A percentile compares a stretch with the other conserved stretches of the same genome.
These are phyloP conservation scores for Penicillium canescens DNA, from an alignment of 495 filamentous ascomycete genomes.

Conservation along the genomic window DNA sequence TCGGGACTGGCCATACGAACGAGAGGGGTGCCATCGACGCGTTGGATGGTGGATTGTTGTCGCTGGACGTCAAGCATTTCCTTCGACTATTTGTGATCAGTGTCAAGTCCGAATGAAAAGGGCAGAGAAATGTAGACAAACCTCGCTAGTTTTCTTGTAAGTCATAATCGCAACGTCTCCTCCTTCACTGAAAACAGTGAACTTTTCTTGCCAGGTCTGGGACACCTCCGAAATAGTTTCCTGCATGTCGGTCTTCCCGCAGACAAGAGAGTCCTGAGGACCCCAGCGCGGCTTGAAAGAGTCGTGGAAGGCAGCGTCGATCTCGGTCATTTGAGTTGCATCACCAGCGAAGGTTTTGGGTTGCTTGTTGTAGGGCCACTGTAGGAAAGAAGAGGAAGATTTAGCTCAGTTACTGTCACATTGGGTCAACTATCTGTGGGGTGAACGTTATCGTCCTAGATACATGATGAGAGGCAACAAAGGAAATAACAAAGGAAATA, in stretches of 20 bases:
- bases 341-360: conserved; percentile 63
- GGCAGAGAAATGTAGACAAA: conserved; percentile 15
- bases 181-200: conserved; percentile 40
- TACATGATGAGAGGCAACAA: conserved; percentile 20
- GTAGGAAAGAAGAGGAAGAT: conserved; percentile 44
- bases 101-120: background rate
- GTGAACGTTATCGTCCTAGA: conserved; percentile 15
- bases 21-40: conserved; percentile 40
- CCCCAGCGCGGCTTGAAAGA: conserved; percentile 80
- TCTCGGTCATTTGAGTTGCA: conserved; percentile 54
- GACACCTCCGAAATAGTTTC: conserved; percentile 21
- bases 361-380: conserved; percentile 87
- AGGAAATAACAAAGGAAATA: conserved; percentile 11
- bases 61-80: conserved; percentile 41
- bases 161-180: conserved; percentile 35
- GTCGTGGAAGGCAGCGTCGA: conserved; percentile 60
- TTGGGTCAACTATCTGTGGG: conserved; percentile 29
- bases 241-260: conserved; percentile 42
- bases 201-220: conserved; percentile 34
- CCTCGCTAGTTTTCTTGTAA: conserved; percentile 24
- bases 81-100: conserved; percentile 22
- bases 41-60: conserved; percentile 34
- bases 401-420: conserved; percentile 33
- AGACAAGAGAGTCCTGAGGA: conserved; percentile 69
- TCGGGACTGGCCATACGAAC: conserved; percentile 35